Base-by-base conservation (phyloP, 1,139 yeast genomes). In the Taphrina pruni region DNA sequence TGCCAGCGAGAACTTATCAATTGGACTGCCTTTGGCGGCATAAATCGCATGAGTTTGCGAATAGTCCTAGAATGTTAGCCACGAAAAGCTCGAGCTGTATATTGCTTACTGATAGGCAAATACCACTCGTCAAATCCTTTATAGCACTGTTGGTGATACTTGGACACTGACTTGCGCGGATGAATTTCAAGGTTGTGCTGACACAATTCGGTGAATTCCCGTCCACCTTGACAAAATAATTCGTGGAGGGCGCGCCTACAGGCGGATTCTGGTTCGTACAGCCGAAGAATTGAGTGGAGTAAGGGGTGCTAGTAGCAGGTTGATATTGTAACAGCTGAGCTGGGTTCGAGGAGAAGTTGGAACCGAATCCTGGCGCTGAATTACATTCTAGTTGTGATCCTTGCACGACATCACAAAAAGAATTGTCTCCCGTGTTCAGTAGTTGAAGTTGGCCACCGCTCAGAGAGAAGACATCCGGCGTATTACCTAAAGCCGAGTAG, bases 41-140 rank as follows among this genome's bases (percentile, higher is more conserved):
- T 54, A 54, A 17, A 54, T 35, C 11, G 57, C 43, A 14, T 38
- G 41, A 11, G 43, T 54, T 17, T 35, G 43, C 11, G 57, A 35
- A 17, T 54, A 54, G 21, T 54, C 57, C 57, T 50, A 21, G 1
- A 8, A 21, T 14, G n/a, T 50, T 26, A 50, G 36, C 9, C 20
- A 45, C 14, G 26, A n/a, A 46, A 46, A 20, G 3, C 4, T 8
- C n/a, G 54, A 21, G 6, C 20, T 7, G 20, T 20, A 11, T 17
- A 39, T 46, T 20, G 9, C 51, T 46, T 46, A 50, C 54, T 11
- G 57, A 54, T 1, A 54, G 43, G n/a, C 57, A 54, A 38, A 54
- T 54, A 8, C 57, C 57, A 17, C n/a, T 54, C 14, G 57, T 54
- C 57, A 54, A 54, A 17, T 54, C 57, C 43, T 54, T 54, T 2